Evolutionary conservation across 2,329 filamentous ascomycete genomes (phyloP).

Genomic region (Sphaerostilbella broomeana): DNA sequence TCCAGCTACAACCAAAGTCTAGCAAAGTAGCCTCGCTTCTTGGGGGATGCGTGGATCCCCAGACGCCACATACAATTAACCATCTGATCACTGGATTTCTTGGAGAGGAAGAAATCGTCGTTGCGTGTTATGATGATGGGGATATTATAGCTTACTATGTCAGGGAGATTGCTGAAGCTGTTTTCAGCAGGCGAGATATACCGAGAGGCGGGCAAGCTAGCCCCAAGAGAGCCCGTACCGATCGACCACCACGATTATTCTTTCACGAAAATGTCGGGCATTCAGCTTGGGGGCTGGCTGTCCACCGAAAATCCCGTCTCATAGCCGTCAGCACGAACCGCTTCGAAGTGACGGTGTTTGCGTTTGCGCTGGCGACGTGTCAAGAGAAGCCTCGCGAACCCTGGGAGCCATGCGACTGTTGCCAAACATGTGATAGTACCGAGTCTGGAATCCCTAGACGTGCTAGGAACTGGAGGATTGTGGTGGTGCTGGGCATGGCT

Average conservation of each 20-base stretch:
- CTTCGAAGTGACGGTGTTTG: conserved; percentile 47
- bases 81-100: conserved; percentile 62
- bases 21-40: conserved; percentile 35
- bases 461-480: conserved; percentile 43
- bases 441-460: conserved; percentile 35
- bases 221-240: conserved; percentile 1
- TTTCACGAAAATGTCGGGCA: conserved; percentile 68
- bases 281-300: conserved; percentile 83
- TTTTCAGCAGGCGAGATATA: conserved; percentile 26
- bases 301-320: conserved; percentile 74
- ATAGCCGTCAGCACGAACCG: conserved; percentile 82
- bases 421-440: conserved; percentile 6
- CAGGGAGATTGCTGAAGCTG: conserved; percentile 39
- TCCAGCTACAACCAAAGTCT: conserved; percentile 41
- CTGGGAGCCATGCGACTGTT: conserved; percentile 12
- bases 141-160: conserved; percentile 68
- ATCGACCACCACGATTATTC: conserved; percentile 41
- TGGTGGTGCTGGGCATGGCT: conserved; percentile 33
- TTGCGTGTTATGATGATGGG: conserved; percentile 66
- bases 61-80: conserved; percentile 58
- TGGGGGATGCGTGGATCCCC: conserved; percentile 46
- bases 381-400: conserved; percentile 3
- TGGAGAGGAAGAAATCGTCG: conserved; percentile 61
- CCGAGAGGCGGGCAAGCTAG: conserved; percentile 5
- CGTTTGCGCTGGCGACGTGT: conserved; percentile 32